These are phyloP conservation scores for Exophiala xenobiotica DNA, from an alignment of 2,329 filamentous ascomycete species.

Conservation along the genomic window DNA sequence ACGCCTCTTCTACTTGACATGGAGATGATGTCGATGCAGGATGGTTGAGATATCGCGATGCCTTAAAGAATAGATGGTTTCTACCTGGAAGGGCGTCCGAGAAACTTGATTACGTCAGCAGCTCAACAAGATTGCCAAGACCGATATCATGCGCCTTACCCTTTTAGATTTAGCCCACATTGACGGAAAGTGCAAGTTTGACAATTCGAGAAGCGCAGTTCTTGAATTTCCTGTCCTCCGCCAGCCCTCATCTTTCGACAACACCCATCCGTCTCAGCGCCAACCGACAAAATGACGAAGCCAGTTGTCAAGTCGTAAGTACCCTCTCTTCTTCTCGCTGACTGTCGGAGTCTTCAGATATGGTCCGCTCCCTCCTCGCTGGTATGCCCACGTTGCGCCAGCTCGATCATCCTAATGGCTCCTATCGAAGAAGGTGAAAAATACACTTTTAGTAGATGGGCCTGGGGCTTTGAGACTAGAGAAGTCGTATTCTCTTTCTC, in stretches of 20 bases:
- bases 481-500: conserved; percentile 63
- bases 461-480: conserved; percentile 79
- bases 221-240: conserved; percentile 15
- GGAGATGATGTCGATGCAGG: neutral
- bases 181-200: too few relatives aligned
- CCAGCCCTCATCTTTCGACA: conserved; percentile 32
- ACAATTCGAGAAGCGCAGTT: too few relatives aligned
- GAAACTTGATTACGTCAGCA: neutral
- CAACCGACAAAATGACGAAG: conserved; percentile 55
- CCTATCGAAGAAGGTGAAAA: conserved; percentile 43
- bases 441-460: conserved; percentile 30
- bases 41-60: neutral
- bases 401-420: conserved; percentile 72
- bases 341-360: conserved; percentile 60
- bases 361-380: conserved; percentile 82
- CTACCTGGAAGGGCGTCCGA: neutral
- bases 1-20: conserved; percentile 63
- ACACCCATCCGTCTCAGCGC: conserved; percentile 42
- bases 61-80: neutral
- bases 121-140: conserved; percentile 4
- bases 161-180: conserved; percentile 2
- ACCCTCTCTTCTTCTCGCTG: conserved; percentile 45
- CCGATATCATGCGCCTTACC: conserved; percentile 1
- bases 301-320: conserved; percentile 58
- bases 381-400: conserved; percentile 62